Conservation (phyloP, 805 yeast species). For the Jamesozyma spencerorum region DNA sequence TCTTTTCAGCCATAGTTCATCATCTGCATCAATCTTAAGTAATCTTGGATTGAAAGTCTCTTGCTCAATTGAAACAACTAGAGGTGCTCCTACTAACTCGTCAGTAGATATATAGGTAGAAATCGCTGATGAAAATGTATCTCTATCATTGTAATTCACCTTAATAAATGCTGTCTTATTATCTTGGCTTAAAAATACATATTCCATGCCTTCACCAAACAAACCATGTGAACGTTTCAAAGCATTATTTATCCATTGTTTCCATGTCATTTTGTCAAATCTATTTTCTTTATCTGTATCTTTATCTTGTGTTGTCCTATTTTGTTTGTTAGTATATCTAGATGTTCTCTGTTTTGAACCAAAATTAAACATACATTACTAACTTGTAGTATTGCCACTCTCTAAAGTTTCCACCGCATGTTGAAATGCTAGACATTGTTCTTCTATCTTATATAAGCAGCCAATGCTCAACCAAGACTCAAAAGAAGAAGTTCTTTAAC, state of each 20-base stretch:
- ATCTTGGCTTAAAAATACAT: slow-evolving; percentile 22
- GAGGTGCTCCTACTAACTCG: slow-evolving; percentile 21
- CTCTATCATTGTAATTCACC: slow-evolving; percentile 26
- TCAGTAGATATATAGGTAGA: slow-evolving; percentile 27
- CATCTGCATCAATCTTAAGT: slow-evolving; percentile 23
- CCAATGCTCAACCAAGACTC: too few relatives aligned
- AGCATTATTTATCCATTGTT: slow-evolving; percentile 29
- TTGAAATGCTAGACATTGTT: not conserved
- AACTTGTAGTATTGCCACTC: slow-evolving; percentile 23
- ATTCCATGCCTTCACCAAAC: slow-evolving; percentile 34
- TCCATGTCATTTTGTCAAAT: slow-evolving; percentile 34
- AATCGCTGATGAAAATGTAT: slow-evolving; percentile 25
- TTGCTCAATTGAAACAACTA: slow-evolving; percentile 17
- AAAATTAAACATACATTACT: slow-evolving; percentile 16
- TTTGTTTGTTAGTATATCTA: not conserved
- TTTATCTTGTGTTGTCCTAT: slow-evolving; percentile 18
- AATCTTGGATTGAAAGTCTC: slow-evolving; percentile 15
- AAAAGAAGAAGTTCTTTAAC: too few relatives aligned
- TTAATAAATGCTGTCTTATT: slow-evolving; percentile 20
- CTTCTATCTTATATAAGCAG: too few relatives aligned
- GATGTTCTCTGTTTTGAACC: not conserved
- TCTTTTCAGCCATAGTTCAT: slow-evolving; percentile 20
- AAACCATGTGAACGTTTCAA: slow-evolving; percentile 33
- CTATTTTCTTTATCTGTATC: slow-evolving; percentile 13
- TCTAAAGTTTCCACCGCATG: slow-evolving; percentile 5